phyloP scores from a whole-genome alignment of 495 filamentous ascomycete species.

The Penicillium herquei region DNA sequence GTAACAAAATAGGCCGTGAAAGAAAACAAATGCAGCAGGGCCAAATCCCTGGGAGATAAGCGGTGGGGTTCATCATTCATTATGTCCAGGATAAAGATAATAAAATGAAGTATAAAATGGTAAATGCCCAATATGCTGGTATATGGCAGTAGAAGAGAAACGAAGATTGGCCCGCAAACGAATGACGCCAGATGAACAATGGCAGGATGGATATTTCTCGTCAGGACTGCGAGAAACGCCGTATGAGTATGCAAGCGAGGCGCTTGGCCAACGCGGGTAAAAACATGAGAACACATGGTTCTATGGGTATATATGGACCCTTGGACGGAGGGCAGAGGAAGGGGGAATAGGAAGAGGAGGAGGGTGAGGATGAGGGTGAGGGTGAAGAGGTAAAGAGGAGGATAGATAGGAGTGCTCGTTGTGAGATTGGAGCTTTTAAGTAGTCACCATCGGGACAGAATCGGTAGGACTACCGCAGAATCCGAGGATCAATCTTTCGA shows the following conservation, averaged over 20 bases:
- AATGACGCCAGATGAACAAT: constrained; percentile 12
- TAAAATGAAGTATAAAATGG: constrained; percentile 9
- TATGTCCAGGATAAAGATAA: constrained; percentile 20
- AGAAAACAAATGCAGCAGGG: not conserved
- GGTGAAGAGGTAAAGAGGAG: not conserved
- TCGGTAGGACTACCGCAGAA: constrained; percentile 45
- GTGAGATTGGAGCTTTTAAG: constrained; percentile 1
- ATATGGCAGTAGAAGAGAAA: constrained; percentile 19
- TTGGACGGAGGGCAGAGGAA: not conserved
- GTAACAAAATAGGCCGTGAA: not conserved
- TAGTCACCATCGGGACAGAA: not conserved
- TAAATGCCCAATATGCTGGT: constrained; percentile 20
- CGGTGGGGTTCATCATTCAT: constrained; percentile 26
- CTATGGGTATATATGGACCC: constrained; percentile 18
- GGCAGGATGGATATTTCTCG: constrained; percentile 1
- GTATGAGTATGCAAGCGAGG: constrained; percentile 7
- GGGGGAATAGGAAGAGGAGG: not conserved
- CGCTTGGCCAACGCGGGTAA: not conserved
- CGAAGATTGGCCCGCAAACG: constrained; percentile 6
- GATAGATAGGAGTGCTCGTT: not conserved
- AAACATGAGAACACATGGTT: not conserved
- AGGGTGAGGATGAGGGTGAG: not conserved
- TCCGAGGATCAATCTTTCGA: constrained; percentile 65
- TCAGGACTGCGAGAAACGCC: not conserved
- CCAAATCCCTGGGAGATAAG: constrained; percentile 1